Percentiles rank a stretch among this genome's conserved stretches.
phyloP scores from a whole-genome alignment of 129 eudicot species.

The Deinandra increscens region DNA sequence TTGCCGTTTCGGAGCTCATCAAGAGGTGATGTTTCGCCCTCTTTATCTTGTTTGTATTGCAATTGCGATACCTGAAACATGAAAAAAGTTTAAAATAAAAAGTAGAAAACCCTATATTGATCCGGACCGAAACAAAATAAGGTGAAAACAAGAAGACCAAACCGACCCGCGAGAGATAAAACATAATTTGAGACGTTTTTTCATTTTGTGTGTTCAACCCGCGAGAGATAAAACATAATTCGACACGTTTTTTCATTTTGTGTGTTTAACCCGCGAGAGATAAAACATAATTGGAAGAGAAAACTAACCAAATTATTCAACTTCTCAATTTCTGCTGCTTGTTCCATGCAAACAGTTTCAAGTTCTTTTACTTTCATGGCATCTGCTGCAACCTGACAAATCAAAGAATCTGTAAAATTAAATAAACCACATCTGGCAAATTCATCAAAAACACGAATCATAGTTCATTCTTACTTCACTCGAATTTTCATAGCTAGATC shows the following conservation, averaged over 20 bases:
- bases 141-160: too few species aligned
- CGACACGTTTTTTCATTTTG: background rate
- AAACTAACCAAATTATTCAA: conserved; percentile 57
- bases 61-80: conserved; percentile 58
- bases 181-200: too few species aligned
- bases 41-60: conserved; percentile 49
- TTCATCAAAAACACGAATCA: background rate
- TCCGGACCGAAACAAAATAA: too few species aligned
- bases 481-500: conserved; percentile 40
- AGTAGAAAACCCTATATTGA: too few species aligned
- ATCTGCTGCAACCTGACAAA: conserved; percentile 44
- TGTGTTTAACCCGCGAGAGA: background rate
- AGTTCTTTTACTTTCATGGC: conserved; percentile 61
- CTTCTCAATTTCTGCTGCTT: conserved; percentile 80
- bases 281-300: conserved; percentile 1
- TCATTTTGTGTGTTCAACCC: background rate
- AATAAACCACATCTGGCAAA: background rate
- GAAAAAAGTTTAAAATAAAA: background rate
- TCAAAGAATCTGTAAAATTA: background rate
- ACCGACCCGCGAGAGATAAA: too few species aligned
- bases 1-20: conserved; percentile 37
- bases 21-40: conserved; percentile 35
- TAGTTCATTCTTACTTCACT: conserved; percentile 25
- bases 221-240: background rate
- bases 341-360: conserved; percentile 66